Evolutionary conservation across 2,329 filamentous ascomycete genomes (phyloP).

Genomic region (Exophiala sideris): DNA sequence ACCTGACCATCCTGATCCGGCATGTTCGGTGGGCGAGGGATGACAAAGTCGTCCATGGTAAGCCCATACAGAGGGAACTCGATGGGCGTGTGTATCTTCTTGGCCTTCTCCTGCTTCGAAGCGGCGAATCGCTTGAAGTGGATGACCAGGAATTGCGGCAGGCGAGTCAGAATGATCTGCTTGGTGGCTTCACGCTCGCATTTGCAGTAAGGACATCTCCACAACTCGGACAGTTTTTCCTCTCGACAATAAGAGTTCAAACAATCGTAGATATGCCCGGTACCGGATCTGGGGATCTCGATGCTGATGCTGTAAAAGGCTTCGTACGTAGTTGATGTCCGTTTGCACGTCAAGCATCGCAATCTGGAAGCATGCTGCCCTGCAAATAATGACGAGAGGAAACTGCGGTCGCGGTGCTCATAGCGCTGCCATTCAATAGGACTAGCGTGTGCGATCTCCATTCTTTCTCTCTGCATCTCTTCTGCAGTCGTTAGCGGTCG

Average conservation of each 20-base stretch:
- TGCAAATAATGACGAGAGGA: slow-evolving; percentile 75
- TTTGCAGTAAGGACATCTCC: slow-evolving; percentile 73
- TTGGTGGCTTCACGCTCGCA: slow-evolving; percentile 64
- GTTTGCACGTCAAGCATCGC: slow-evolving; percentile 58
- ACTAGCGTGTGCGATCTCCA: slow-evolving; percentile 63
- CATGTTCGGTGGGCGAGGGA: slow-evolving; percentile 44
- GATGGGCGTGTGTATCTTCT: slow-evolving; percentile 69
- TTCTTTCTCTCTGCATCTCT: slow-evolving; percentile 58
- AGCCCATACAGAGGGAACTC: slow-evolving; percentile 73
- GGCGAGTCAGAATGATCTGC: slow-evolving; percentile 69
- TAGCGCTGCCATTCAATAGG: slow-evolving; percentile 72
- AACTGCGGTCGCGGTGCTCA: slow-evolving; percentile 66
- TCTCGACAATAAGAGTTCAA: slow-evolving; percentile 66
- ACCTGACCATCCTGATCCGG: slow-evolving; percentile 32
- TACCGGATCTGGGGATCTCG: slow-evolving; percentile 62
- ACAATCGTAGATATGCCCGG: slow-evolving; percentile 63
- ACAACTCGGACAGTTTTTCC: slow-evolving; percentile 63
- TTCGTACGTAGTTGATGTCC: slow-evolving; percentile 65
- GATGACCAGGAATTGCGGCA: slow-evolving; percentile 75
- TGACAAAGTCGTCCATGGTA: slow-evolving; percentile 59
- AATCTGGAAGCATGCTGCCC: slow-evolving; percentile 64
- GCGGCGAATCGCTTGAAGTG: slow-evolving; percentile 69
- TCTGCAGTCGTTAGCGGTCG: slow-evolving; percentile 57
- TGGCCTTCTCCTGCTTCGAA: slow-evolving; percentile 52
- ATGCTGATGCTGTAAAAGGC: slow-evolving; percentile 70